These are phyloP conservation scores for Digitaria exilis DNA, from an alignment of 202 grass and related monocot genomes.

Conservation along the genomic window DNA sequence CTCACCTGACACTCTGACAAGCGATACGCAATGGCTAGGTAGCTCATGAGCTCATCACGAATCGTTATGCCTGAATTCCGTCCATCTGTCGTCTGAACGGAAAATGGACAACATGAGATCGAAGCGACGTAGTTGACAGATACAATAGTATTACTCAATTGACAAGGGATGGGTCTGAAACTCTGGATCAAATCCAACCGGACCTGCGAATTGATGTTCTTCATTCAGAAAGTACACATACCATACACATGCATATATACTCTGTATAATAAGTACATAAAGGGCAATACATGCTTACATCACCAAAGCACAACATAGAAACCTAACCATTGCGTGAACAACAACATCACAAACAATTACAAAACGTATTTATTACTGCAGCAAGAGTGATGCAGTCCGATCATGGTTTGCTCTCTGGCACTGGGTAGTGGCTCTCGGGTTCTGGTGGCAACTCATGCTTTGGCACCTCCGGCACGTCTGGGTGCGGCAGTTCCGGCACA, in stretches of 20 bases:
- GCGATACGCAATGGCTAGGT: no score
- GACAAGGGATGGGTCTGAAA: no score
- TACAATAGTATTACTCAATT: no score
- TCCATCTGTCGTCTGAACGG: no score
- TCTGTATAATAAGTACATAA: neutral
- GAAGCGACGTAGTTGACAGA: no score
- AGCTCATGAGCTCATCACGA: no score
- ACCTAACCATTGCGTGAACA: neutral
- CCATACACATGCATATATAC: neutral
- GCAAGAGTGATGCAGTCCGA: neutral
- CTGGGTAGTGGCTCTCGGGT: conserved; percentile 21
- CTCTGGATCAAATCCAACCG: no score
- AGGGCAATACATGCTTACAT: neutral
- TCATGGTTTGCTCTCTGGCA: conserved; percentile 50
- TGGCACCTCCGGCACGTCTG: neutral
- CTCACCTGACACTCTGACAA: no score
- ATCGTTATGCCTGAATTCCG: no score
- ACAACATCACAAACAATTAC: neutral
- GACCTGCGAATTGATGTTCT: no score
- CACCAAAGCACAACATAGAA: neutral
- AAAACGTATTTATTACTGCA: neutral
- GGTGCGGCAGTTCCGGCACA: neutral
- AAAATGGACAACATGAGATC: no score
- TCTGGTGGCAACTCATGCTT: conserved; percentile 31
- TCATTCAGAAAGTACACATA: neutral